phyloP scores from a whole-genome alignment of 148 eudicot species.

The Cornus florida region DNA sequence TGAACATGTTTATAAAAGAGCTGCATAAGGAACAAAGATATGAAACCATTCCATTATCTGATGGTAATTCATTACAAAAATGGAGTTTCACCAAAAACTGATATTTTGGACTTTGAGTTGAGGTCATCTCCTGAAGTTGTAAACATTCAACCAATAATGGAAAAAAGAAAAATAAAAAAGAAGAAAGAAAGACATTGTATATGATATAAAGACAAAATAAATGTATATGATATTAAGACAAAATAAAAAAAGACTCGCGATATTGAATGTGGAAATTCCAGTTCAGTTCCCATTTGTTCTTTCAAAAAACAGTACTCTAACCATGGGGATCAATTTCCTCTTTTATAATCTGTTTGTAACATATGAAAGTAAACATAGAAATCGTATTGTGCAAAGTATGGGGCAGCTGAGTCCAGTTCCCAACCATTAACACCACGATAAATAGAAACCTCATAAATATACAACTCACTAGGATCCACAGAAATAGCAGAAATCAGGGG shows the following conservation, averaged over 20 bases:
- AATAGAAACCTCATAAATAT: not conserved
- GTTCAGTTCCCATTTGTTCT: not conserved
- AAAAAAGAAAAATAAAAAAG: no score
- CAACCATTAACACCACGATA: conserved; percentile 1
- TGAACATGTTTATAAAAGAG: not conserved
- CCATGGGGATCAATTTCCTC: not conserved
- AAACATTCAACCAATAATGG: not conserved
- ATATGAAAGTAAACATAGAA: not conserved
- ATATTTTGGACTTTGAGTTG: not conserved
- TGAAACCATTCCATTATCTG: not conserved
- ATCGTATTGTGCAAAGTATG: not conserved
- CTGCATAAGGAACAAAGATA: not conserved
- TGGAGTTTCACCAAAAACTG: no score
- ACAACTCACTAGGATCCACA: conserved; percentile 23
- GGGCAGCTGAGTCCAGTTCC: not conserved
- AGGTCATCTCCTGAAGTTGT: not conserved
- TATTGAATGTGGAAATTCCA: not conserved
- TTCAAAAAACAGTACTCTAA: not conserved
- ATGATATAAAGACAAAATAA: not conserved
- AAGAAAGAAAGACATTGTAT: no score
- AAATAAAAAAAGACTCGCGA: not conserved
- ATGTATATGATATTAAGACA: not conserved
- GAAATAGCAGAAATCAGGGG: conserved; percentile 44
- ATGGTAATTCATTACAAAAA: no score
- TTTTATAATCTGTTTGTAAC: not conserved